Percentiles rank a stretch among this genome's conserved stretches.
phyloP scores from a whole-genome alignment of 192 early-diverging fungal genomes.

The Podila clonocystis region DNA sequence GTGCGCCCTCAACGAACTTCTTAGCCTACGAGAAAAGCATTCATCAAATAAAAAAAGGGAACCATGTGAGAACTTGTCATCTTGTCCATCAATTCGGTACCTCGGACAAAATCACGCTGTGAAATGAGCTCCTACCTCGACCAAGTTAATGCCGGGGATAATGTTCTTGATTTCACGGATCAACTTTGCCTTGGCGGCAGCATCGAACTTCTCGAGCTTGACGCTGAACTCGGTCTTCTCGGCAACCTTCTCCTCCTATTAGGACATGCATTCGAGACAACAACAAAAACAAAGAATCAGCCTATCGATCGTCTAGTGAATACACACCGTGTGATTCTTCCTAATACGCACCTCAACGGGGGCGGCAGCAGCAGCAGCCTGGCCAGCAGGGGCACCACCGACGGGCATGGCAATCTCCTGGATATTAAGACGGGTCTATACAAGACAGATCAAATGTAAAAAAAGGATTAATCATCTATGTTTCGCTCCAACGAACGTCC shows the following conservation, averaged over 20 bases:
- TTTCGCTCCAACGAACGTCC: conserved; percentile 6
- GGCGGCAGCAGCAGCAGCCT: conserved; percentile 73
- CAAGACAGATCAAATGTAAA: neutral
- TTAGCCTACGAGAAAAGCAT: conserved; percentile 78
- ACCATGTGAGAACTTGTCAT: neutral
- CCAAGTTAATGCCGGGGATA: conserved; percentile 92
- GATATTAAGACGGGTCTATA: conserved; percentile 88
- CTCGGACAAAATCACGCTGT: neutral
- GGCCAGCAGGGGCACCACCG: conserved; percentile 67
- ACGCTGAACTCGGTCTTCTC: conserved; percentile 97
- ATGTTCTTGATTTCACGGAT: conserved; percentile 98
- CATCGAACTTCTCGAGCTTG: conserved; percentile 95
- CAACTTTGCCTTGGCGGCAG: conserved; percentile 95
- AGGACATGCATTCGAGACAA: neutral
- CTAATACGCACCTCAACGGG: conserved; percentile 61
- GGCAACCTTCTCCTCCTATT: conserved; percentile 82
- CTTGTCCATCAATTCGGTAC: neutral
- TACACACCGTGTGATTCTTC: neutral
- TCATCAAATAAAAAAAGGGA: neutral
- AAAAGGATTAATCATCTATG: neutral
- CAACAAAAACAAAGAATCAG: conserved; percentile 4
- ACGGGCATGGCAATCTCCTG: conserved; percentile 90
- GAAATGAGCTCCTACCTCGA: conserved; percentile 69
- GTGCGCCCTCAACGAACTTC: conserved; percentile 98
- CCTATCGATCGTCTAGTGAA: neutral